These are phyloP conservation scores for Daedalea quercina DNA, from an alignment of 768 basidiomycete genomes.

Conservation along the genomic window DNA sequence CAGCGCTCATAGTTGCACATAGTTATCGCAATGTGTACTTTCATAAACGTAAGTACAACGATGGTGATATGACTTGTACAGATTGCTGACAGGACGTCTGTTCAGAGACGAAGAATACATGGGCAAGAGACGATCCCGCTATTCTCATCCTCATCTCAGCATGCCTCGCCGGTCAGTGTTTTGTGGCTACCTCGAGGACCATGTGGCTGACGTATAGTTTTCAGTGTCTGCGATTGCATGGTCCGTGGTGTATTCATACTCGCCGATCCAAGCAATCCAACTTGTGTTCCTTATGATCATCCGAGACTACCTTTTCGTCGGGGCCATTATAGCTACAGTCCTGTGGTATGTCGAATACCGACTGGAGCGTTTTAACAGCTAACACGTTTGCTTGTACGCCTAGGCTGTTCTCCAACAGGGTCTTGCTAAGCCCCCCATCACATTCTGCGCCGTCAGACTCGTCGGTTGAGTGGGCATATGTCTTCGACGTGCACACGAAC, in stretches of 20 bases:
- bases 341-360: slow-evolving; percentile 50
- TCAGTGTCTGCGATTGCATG: slow-evolving; percentile 79
- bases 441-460: slow-evolving; percentile 67
- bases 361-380: not conserved
- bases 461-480: slow-evolving; percentile 86
- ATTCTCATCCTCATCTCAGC: slow-evolving; percentile 82
- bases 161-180: slow-evolving; percentile 60
- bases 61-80: not conserved
- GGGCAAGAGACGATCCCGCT: slow-evolving; percentile 97
- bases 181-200: not conserved
- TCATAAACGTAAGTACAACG: slow-evolving; percentile 72
- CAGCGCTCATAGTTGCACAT: slow-evolving; percentile 12
- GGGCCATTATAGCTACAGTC: slow-evolving; percentile 65
- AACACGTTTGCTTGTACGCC: slow-evolving; percentile 9
- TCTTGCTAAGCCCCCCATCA: slow-evolving; percentile 64
- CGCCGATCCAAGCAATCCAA: slow-evolving; percentile 45
- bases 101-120: slow-evolving; percentile 94
- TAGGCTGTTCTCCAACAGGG: slow-evolving; percentile 67
- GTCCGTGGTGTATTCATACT: slow-evolving; percentile 76
- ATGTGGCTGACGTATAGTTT: not conserved
- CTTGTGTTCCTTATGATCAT: slow-evolving; percentile 79
- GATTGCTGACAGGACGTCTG: not conserved
- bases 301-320: slow-evolving; percentile 81
- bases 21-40: slow-evolving; percentile 97
- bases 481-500: slow-evolving; percentile 95